phyloP scores from a whole-genome alignment of 495 filamentous ascomycete genomes.

The Trichoderma asperelloides region DNA sequence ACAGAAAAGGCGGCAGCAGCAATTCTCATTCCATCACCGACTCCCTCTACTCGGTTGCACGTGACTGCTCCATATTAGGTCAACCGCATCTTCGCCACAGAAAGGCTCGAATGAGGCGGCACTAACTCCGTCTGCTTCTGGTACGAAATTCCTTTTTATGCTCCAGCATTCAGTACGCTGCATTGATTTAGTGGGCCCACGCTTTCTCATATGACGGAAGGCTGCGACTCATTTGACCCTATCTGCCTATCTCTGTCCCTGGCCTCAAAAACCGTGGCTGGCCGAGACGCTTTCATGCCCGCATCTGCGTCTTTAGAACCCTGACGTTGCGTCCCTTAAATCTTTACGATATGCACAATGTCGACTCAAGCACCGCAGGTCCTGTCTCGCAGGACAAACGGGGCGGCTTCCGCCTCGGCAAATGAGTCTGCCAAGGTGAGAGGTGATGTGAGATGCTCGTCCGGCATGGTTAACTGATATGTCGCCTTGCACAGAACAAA shows the following conservation, averaged over 20 bases:
- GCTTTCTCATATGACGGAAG: constrained; percentile 7
- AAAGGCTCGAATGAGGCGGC: background rate
- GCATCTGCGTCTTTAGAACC: background rate
- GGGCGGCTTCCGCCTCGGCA: constrained; percentile 9
- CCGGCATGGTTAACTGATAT: background rate
- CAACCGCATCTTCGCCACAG: background rate
- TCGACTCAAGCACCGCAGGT: constrained; percentile 20
- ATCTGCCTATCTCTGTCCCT: background rate
- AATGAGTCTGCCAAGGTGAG: constrained; percentile 2
- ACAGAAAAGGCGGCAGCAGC: background rate
- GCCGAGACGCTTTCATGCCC: background rate
- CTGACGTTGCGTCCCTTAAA: background rate
- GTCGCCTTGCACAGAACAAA: background rate
- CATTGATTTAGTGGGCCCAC: background rate
- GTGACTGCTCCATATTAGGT: background rate
- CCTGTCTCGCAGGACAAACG: constrained; percentile 25
- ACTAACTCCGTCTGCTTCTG: background rate
- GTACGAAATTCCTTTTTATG: no score
- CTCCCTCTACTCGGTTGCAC: background rate
- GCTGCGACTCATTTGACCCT: background rate
- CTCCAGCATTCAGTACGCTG: no score
- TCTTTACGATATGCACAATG: constrained; percentile 3
- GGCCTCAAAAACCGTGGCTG: background rate
- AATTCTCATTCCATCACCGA: background rate
- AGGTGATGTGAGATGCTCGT: background rate